phyloP scores from a whole-genome alignment of 805 yeast species.

The Saccharomycopsis microspora region DNA sequence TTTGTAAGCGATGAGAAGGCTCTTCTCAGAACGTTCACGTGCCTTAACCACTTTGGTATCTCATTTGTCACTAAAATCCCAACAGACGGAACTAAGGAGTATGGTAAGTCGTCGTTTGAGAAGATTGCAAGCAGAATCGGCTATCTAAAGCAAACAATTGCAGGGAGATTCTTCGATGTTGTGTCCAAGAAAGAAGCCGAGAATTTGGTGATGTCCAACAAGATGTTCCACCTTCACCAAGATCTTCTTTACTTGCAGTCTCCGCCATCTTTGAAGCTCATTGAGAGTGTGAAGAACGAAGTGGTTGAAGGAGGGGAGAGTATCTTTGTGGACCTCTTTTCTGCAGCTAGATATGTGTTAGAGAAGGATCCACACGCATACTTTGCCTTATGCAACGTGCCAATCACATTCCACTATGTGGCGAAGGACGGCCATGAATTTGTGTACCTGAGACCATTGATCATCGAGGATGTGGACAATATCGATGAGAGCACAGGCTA shows the following conservation, averaged over 20 bases:
- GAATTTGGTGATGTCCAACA: constrained; percentile 60
- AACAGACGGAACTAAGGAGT: constrained; percentile 17
- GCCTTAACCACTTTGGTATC: constrained; percentile 13
- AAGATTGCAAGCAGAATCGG: constrained; percentile 46
- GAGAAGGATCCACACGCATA: constrained; percentile 51
- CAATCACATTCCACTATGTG: constrained; percentile 58
- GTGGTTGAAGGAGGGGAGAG: constrained; percentile 54
- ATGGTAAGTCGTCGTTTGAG: constrained; percentile 24
- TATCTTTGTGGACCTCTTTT: constrained; percentile 57
- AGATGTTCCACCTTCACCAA: constrained; percentile 63
- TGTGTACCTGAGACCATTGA: constrained; percentile 47
- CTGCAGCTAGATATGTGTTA: constrained; percentile 47
- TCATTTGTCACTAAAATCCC: constrained; percentile 9
- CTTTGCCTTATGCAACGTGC: constrained; percentile 47
- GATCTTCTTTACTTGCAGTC: constrained; percentile 68
- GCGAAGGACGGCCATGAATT: constrained; percentile 49
- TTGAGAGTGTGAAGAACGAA: constrained; percentile 41
- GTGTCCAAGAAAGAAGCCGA: constrained; percentile 39
- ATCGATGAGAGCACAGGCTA: constrained; percentile 23
- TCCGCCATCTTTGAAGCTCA: constrained; percentile 68
- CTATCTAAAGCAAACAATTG: constrained; percentile 58
- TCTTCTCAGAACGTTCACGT: constrained; percentile 5
- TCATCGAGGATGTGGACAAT: constrained; percentile 39
- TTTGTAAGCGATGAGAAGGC: constrained; percentile 10
- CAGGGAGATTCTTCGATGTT: constrained; percentile 64